A percentile compares a stretch with the other conserved stretches of the same genome.
These are phyloP conservation scores for Umbelopsis ramanniana DNA, from an alignment of 192 early-diverging fungal genomes.

Conservation along the genomic window DNA sequence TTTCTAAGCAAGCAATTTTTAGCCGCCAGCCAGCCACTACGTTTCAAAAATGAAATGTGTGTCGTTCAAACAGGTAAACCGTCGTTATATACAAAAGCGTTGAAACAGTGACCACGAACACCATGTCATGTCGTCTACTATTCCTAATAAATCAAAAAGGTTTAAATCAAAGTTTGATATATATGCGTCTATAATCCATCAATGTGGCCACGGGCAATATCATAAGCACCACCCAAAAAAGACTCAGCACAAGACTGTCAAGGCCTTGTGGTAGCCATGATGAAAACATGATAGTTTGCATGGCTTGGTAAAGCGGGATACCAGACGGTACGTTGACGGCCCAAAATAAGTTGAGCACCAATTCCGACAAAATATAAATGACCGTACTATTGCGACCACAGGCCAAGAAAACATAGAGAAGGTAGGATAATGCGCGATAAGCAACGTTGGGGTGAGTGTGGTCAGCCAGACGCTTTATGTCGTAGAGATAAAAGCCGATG, in stretches of 20 bases:
- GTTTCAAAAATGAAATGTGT: no score
- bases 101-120: no score
- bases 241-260: conserved; percentile 3
- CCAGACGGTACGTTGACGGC: not conserved
- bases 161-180: conserved; percentile 39
- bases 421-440: not conserved
- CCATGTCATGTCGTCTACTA: no score
- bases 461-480: conserved; percentile 17
- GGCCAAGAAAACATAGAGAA: conserved; percentile 35
- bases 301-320: not conserved
- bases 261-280: conserved; percentile 2
- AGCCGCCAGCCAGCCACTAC: no score
- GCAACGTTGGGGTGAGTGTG: not conserved
- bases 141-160: not conserved
- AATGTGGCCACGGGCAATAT: conserved; percentile 32
- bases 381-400: conserved; percentile 53
- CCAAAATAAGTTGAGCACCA: conserved; percentile 21
- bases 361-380: conserved; percentile 46
- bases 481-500: conserved; percentile 38
- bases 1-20: no score
- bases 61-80: no score
- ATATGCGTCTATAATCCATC: conserved; percentile 42
- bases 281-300: conserved; percentile 13
- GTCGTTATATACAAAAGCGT: no score
- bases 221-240: not conserved